Evolutionary conservation across 164 flowering plant species (phyloP), one percentile per base, ranked within the genome.

Genomic region (Vitis riparia): DNA sequence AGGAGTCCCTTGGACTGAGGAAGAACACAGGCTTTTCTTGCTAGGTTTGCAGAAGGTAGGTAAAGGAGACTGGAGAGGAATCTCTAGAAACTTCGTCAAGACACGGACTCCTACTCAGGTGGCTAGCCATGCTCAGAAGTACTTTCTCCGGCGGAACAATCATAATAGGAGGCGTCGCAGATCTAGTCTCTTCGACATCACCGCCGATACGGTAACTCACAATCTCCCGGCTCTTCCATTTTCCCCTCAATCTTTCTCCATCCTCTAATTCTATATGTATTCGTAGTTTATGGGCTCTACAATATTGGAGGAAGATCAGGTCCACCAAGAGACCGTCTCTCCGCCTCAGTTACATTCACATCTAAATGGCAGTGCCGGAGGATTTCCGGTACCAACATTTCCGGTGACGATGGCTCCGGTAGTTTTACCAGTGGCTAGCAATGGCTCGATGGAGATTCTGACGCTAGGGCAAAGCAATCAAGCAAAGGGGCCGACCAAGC

Each of bases 1-100:
- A 91, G 97, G 98, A 13, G 89, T 89, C 47, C 96, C 98, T 53
- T 94, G 98, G 98, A 94, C 96, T 65, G 98, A 94, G 79, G 97
- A 90, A 62, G 97, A 94, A 73, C 97, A 94, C 71, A 79, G 75
- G 77, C 76, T 89, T 8, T 94, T 94, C 74, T 59, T 94, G 73
- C 44, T 87, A 61, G 98, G 97, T 0, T 76, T 92, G 68, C 86
- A 89, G 80, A 86, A 79, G 63, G 97, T 90, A 0, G 98, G 98
- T 65, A 94, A 92, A 79, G 98, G 98, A 57, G 97, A 94, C 66
- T 94, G 98, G 98, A 87, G 97, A 81, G 94, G 93, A 16, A 94
- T 94, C 51, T 88, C 97, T 1, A 89, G 93, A 59, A 92, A 92
- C 82, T 94, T 84, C 53, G 98, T 94, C 29, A 94, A 87, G 73